Conservation (phyloP, 2,329 filamentous ascomycete species). For the Amesomyces nigricolor region DNA sequence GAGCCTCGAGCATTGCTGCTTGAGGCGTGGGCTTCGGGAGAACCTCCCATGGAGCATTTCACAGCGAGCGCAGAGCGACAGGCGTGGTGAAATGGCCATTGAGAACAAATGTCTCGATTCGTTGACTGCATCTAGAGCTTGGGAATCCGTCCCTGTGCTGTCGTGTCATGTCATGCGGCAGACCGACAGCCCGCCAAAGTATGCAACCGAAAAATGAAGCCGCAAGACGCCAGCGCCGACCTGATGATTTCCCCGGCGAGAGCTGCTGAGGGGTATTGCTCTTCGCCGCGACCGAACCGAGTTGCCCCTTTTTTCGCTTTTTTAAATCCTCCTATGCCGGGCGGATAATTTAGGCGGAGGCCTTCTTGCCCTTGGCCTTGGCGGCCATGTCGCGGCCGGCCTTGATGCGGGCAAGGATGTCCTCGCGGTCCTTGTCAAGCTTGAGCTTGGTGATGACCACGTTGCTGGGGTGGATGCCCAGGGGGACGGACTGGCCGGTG, state of each 20-base stretch:
- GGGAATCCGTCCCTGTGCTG: conserved; percentile 21
- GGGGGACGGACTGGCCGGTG: conserved; percentile 90
- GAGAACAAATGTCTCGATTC: conserved; percentile 46
- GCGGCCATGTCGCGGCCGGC: conserved; percentile 68
- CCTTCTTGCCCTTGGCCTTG: conserved; percentile 62
- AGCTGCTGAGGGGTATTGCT: conserved; percentile 14
- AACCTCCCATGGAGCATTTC: conserved; percentile 72
- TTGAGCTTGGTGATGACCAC: conserved; percentile 98
- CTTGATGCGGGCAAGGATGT: conserved; percentile 80
- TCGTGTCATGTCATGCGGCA: conserved; percentile 18
- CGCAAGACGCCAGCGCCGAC: conserved; percentile 26
- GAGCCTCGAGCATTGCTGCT: conserved; percentile 17
- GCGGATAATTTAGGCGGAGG: conserved; percentile 24
- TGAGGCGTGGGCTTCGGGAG: conserved; percentile 55
- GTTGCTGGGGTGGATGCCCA: conserved; percentile 94
- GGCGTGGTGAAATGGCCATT: conserved; percentile 66
- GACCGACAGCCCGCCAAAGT: conserved; percentile 27
- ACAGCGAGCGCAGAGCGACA: conserved; percentile 40
- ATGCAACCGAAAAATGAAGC: conserved; percentile 23
- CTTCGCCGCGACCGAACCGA: conserved; percentile 17
- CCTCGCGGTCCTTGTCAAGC: conserved; percentile 91
- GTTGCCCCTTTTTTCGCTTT: conserved; percentile 15
- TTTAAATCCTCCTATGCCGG: conserved; percentile 9
- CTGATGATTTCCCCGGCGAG: conserved; percentile 12
- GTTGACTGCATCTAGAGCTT: conserved; percentile 30